A percentile compares a stretch with the other conserved stretches of the same genome.
phyloP scores from a whole-genome alignment of 129 eudicot genomes.

The Silybum marianum region DNA sequence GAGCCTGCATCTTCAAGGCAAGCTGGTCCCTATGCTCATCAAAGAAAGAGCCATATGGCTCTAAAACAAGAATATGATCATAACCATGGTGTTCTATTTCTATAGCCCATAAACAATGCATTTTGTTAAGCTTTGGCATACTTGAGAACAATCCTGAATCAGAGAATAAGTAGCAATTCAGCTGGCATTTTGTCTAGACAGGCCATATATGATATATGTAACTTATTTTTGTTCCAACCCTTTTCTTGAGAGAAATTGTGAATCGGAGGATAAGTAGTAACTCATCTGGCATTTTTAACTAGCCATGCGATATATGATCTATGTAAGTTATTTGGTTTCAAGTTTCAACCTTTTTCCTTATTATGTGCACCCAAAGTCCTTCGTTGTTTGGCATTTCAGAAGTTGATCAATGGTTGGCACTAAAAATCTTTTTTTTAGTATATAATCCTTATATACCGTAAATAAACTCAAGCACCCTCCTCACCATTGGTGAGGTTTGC shows the following conservation, averaged over 20 bases:
- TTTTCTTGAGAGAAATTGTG: conserved; percentile 6
- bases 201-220: conserved; percentile 11
- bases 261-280: background rate
- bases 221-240: background rate
- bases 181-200: conserved; percentile 28
- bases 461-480: background rate
- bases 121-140: conserved; percentile 14
- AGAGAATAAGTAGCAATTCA: conserved; percentile 23
- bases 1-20: conserved; percentile 56
- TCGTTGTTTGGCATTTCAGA: background rate
- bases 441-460: background rate
- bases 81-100: background rate
- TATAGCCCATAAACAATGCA: conserved; percentile 15
- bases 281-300: background rate
- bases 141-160: conserved; percentile 17
- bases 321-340: background rate
- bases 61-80: conserved; percentile 10
- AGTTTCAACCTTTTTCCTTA: background rate
- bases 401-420: background rate
- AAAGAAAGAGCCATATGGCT: conserved; percentile 58
- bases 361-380: conserved; percentile 14
- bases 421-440: background rate
- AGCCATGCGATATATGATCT: background rate
- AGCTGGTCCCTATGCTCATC: conserved; percentile 62
- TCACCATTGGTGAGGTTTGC: background rate